Base-by-base conservation (phyloP, 2,329 filamentous ascomycete species). In the Blumeriella jaapii region DNA sequence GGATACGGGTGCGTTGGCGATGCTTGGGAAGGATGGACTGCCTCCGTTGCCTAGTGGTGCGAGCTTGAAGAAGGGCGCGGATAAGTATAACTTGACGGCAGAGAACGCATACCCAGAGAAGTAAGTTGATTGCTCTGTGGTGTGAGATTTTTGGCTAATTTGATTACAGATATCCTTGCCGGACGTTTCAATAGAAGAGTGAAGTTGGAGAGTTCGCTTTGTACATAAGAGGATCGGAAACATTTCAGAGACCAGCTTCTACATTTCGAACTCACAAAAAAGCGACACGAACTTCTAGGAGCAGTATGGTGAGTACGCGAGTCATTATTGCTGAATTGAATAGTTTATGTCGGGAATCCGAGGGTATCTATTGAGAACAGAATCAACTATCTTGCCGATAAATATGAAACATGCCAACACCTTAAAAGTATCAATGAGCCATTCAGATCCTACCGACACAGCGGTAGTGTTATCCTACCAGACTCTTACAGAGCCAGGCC, bases 1-100 rank as follows among this genome's bases (percentile, higher is more conserved):
- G 59, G 38, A 71, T 75, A 62, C 57, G 24, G 61, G 65, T 26
- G 61, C 58, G 23, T 61, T 67, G 50, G 64, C 66, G 46, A 73
- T 87, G 38, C 59, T 95, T 44, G 77, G 82, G 33, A 69, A 80
- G 28, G 68, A 80, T 51, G 87, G 89, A 1, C 60, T 98, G 60
- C 91, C 91, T 38, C 91, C 91, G n/a, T 62, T 82, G 53, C 91
- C 89, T 11, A 77, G 76, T 52, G 78, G 82, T 48, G 51, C 68
- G 39, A 59, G 60, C 47, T 59, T 29, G 62, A 59, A 29, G 68
- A 68, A 27, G 57, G 65, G 42, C 74, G 74, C 64, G 68, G 76
- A 86, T 59, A 74, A 78, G 60, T 76, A 93, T 52, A 61, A 62
- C 44, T 55, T 82, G 52, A 61, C 66, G 20, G 62, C 65, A 52